Conservation (phyloP, 139 green algal species). For the Chlamydomonas incerta region DNA sequence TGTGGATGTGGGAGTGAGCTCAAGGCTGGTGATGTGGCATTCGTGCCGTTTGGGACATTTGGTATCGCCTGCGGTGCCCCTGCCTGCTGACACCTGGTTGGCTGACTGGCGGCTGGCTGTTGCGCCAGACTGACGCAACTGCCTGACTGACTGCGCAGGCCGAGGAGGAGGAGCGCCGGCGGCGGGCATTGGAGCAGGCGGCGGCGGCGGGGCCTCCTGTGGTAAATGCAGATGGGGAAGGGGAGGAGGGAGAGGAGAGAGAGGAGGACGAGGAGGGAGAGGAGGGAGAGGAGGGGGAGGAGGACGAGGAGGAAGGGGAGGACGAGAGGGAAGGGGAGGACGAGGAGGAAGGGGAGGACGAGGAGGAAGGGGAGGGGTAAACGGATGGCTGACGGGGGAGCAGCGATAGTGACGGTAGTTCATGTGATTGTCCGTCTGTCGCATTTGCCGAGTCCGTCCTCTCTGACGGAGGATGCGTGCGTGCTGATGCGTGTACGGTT, state of each 20-base stretch:
- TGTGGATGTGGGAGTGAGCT: not conserved
- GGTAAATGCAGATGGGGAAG: not conserved
- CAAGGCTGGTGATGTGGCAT: not conserved
- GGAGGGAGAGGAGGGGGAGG: not conserved
- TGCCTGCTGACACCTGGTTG: not conserved
- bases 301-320: not conserved
- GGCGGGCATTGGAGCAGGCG: not conserved
- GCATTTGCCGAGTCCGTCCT: too few relatives aligned
- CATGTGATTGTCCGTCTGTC: too few relatives aligned
- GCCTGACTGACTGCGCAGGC: not conserved
- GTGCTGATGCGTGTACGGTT: too few relatives aligned
- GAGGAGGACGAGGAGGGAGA: not conserved
- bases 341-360: not conserved
- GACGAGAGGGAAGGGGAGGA: not conserved
- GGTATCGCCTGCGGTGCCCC: too few relatives aligned
- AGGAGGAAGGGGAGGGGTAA: not conserved
- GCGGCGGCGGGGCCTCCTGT: not conserved
- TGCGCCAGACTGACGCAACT: not conserved
- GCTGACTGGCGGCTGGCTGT: not conserved
- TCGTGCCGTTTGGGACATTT: not conserved
- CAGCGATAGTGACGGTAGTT: too few relatives aligned
- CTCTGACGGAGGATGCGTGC: too few relatives aligned
- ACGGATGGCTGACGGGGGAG: not conserved
- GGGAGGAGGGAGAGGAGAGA: not conserved
- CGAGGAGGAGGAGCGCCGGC: conserved; percentile 20